Evolutionary conservation across 176 grass and related monocot species (phyloP), one percentile per base, ranked within the genome.

Genomic region (Dactylis glomerata): DNA sequence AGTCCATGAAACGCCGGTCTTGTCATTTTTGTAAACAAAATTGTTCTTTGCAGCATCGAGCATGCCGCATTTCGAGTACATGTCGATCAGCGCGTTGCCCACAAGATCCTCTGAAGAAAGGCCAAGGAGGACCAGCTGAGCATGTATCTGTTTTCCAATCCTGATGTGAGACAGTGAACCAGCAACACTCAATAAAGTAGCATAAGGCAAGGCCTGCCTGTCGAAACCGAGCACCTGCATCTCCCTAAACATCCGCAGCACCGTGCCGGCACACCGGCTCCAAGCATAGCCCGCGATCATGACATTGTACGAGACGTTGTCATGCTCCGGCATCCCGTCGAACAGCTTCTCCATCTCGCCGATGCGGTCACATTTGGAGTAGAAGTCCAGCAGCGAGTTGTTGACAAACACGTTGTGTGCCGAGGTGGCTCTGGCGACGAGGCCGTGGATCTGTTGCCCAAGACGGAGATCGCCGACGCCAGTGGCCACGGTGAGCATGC

Each of bases 371-470:
- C 88, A 85, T 85, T 97, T 97, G 6, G 83, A 91, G 86, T 97
- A 97, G 66, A 94, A 97, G 92, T 97, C 92, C 45, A 97, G 83
- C 83, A 97, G 72, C 12, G 92, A 85, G 49, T 97, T 97, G 78
- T 73, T 94, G 42, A 92, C 86, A 58, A 94, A 92, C 44, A 94
- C 92, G 61, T 94, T 87, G 86, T 61, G 38, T 14, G 37, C 30
- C 22, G 93, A 87, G 55, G 79, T 94, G 49, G 77, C 51, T 86
- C 81, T 94, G 30, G 83, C 47, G 58, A 94, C 41, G 3, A 92
- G 90, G 46, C 90, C 54, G 5, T 97, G 95, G n/a, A 94, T 52
- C 52, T 97, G 95, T 41, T 30, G 49, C 15, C 95, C 95, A 46
- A 97, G 77, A 37, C 19, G 51, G 37, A 83, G 63, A 89, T 94